These are phyloP conservation scores for Polygonum maritimum DNA, from an alignment of 148 eudicot genomes.

Conservation along the genomic window DNA sequence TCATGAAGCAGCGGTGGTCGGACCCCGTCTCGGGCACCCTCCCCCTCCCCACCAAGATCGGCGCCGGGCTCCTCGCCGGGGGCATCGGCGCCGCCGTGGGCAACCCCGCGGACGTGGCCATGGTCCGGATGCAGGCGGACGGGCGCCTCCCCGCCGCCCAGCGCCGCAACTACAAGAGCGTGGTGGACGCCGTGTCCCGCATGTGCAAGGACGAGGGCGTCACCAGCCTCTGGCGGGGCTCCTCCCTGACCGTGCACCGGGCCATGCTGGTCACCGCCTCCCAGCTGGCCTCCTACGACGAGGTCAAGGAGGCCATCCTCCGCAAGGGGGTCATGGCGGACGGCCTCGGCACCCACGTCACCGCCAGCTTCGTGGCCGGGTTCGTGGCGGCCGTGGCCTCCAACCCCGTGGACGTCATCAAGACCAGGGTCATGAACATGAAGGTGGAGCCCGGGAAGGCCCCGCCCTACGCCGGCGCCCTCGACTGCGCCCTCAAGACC, in stretches of 20 bases:
- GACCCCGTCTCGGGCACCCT: slow-evolving; percentile 41
- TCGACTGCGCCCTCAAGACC: slow-evolving; percentile 74
- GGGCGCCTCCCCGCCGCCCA: slow-evolving; percentile 63
- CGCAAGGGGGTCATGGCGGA: slow-evolving; percentile 52
- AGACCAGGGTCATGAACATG: slow-evolving; percentile 92
- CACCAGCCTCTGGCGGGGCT: slow-evolving; percentile 72
- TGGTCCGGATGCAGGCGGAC: slow-evolving; percentile 99
- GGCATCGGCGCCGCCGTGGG: slow-evolving; percentile 92
- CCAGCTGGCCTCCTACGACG: slow-evolving; percentile 79
- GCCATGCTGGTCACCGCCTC: slow-evolving; percentile 91
- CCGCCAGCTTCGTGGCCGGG: slow-evolving; percentile 83
- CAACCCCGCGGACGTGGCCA: slow-evolving; percentile 88
- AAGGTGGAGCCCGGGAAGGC: slow-evolving; percentile 43
- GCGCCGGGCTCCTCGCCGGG: slow-evolving; percentile 75
- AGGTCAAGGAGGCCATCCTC: slow-evolving; percentile 53
- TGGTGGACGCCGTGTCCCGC: slow-evolving; percentile 48
- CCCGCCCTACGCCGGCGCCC: slow-evolving; percentile 59
- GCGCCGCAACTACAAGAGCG: slow-evolving; percentile 70
- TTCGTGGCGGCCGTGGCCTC: slow-evolving; percentile 86
- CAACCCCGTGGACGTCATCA: slow-evolving; percentile 86
- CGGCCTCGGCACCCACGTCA: slow-evolving; percentile 80
- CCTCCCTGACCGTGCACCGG: slow-evolving; percentile 81
- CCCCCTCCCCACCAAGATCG: slow-evolving; percentile 39
- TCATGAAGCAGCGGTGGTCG: slow-evolving; percentile 54
- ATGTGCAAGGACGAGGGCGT: slow-evolving; percentile 62